Evolutionary conservation across 2,329 filamentous ascomycete species (phyloP).

Genomic region (Xylaria sp.): DNA sequence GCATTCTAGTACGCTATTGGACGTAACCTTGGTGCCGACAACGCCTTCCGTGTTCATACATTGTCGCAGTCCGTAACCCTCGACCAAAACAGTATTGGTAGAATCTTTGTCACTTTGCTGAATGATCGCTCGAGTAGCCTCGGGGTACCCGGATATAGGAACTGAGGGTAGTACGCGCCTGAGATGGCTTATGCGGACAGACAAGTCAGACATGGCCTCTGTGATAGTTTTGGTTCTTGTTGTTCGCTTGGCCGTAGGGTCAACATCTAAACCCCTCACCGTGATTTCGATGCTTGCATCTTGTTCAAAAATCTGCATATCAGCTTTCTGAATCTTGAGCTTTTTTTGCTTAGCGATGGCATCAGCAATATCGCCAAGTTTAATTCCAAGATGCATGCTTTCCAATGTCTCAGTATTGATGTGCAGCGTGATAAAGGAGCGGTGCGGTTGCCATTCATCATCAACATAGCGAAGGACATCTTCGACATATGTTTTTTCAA

Average conservation of each 20-base stretch:
- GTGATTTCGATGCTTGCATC: slow-evolving; percentile 75
- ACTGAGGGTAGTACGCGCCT: slow-evolving; percentile 83
- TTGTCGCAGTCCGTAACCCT: slow-evolving; percentile 88
- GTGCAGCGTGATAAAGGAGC: slow-evolving; percentile 80
- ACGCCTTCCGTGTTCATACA: slow-evolving; percentile 97
- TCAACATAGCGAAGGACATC: slow-evolving; percentile 85
- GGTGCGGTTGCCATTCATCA: slow-evolving; percentile 84
- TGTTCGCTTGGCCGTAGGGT: slow-evolving; percentile 58
- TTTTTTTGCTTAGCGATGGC: slow-evolving; percentile 86
- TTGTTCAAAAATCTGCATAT: slow-evolving; percentile 68
- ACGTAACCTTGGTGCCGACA: slow-evolving; percentile 75
- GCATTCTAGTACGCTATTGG: slow-evolving; percentile 92
- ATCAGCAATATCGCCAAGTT: slow-evolving; percentile 74
- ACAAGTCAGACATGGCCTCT: slow-evolving; percentile 69
- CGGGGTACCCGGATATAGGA: slow-evolving; percentile 89
- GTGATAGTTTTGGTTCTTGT: slow-evolving; percentile 59
- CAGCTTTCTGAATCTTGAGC: slow-evolving; percentile 75
- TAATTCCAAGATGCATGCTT: slow-evolving; percentile 83
- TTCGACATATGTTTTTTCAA: slow-evolving; percentile 91
- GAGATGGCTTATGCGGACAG: slow-evolving; percentile 84
- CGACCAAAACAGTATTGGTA: slow-evolving; percentile 80
- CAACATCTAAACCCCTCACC: slow-evolving; percentile 67
- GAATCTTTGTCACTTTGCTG: slow-evolving; percentile 55
- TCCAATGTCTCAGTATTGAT: slow-evolving; percentile 83
- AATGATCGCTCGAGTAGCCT: slow-evolving; percentile 87